Percentiles rank a stretch among this genome's conserved stretches.
Evolutionary conservation across 1,284 basidiomycete species (phyloP).

Genomic region (Meira nashicola): DNA sequence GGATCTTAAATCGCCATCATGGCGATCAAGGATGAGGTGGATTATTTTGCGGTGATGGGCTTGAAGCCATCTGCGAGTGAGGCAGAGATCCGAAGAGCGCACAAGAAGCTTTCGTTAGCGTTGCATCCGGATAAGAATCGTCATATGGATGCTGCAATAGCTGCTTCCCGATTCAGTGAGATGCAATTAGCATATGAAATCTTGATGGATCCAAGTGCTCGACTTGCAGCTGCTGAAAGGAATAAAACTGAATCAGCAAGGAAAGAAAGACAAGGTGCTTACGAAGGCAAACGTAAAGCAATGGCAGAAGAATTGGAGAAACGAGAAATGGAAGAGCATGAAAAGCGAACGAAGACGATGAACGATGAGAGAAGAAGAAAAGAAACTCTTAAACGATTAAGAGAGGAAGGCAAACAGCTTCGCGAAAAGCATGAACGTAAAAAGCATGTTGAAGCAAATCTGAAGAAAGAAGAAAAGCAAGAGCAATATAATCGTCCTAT

Average conservation of each 20-base stretch:
- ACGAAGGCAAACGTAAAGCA: constrained; percentile 71
- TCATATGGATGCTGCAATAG: constrained; percentile 38
- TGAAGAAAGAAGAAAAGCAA: constrained; percentile 26
- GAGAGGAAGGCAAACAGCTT: constrained; percentile 16
- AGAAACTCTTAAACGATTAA: constrained; percentile 12
- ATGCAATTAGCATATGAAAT: constrained; percentile 80
- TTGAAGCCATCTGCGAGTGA: constrained; percentile 15
- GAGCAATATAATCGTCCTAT: constrained; percentile 18
- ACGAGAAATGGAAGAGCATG: constrained; percentile 66
- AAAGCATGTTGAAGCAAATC: constrained; percentile 18
- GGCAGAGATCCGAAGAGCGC: constrained; percentile 19
- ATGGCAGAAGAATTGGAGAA: constrained; percentile 79
- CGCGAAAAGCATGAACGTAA: constrained; percentile 15
- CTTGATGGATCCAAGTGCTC: constrained; percentile 73
- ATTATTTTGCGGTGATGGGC: constrained; percentile 14
- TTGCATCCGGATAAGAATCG: constrained; percentile 22
- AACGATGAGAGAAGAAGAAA: constrained; percentile 1
- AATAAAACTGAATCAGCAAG: constrained; percentile 68
- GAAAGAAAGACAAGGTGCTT: constrained; percentile 68
- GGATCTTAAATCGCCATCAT: no score
- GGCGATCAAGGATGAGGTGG: constrained; percentile 2
- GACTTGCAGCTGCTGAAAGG: constrained; percentile 76
- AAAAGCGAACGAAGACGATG: constrained; percentile 59
- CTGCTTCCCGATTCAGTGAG: constrained; percentile 77
- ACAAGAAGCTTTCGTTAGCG: constrained; percentile 16